Base-by-base conservation (phyloP, 495 filamentous ascomycete genomes). In the Penicillium arizonense region DNA sequence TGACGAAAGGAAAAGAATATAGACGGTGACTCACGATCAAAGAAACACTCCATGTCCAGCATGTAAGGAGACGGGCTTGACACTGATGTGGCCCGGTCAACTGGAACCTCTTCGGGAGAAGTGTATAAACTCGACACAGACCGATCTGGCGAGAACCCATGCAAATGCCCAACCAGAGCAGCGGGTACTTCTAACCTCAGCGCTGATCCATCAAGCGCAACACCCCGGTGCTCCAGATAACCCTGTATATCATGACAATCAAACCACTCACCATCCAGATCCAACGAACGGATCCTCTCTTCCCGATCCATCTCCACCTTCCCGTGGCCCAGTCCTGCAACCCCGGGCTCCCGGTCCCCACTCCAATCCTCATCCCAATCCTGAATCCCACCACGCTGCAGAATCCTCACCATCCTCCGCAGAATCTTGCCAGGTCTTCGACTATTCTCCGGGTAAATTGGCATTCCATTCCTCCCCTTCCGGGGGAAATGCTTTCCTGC, bases 401-500 rank as follows among this genome's bases (percentile, higher is more conserved):
- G 26, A 21, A 65, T 65, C 24, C 60, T 24, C 30, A 41, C 44
- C 39, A 65, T 26, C 18, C 63, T 34, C 8, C 63, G 54, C 9
- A 65, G 32, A 7, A 65, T 55, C 35, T 58, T 63, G 7, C 56
- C 56, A 0, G 63, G 63, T 37, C 57, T 44, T 4, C 63, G 56
- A 3, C 40, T 32, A 44, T 68, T 63, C 8, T 54, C 37, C 0
- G 67, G 69, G 30, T 56, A 65, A 0, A 63, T 51, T 12, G 60
- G 36, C 8, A 45, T 45, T 0, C 67, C 67, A 10, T 58, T 35
- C 13, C 8, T 13, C 7, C 44, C 54, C 1, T 20, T 2, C 8
- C 55, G 57, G 0, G 66, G 66, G 32, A 58, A 71, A 55, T 87
- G 84, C 1, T 82, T 86, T 0, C 87, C 87, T 3, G 87, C 82